Percentiles rank a stretch among this genome's conserved stretches.
Evolutionary conservation across 2,329 filamentous ascomycete species (phyloP).

Genomic region (Cephalotrichum gorgonifer): DNA sequence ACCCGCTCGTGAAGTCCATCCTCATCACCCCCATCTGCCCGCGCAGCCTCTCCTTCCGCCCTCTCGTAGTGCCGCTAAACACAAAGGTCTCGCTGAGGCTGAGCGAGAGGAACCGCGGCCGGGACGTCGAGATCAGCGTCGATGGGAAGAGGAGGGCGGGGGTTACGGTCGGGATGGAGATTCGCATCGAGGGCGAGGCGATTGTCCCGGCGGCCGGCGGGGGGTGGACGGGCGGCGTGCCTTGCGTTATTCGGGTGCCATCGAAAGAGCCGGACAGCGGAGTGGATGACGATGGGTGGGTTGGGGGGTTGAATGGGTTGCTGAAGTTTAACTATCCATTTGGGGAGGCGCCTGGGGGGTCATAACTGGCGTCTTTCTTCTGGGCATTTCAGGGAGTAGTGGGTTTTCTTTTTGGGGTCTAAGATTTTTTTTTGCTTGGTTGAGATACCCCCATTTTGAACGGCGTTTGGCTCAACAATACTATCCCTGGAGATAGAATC

Average conservation of each 20-base stretch:
- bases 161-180: constrained; percentile 68
- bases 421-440: too few relatives aligned
- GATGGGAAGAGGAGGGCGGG: constrained; percentile 62
- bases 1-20: constrained; percentile 80
- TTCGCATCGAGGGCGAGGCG: constrained; percentile 78
- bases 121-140: constrained; percentile 69
- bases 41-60: constrained; percentile 82
- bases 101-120: constrained; percentile 67
- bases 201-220: constrained; percentile 39
- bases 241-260: constrained; percentile 68
- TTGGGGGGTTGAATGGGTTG: constrained; percentile 83
- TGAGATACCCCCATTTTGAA: neutral
- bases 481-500: neutral
- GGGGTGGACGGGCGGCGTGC: constrained; percentile 69
- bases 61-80: constrained; percentile 77
- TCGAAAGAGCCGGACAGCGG: constrained; percentile 25
- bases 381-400: neutral
- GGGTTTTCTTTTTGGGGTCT: too few relatives aligned
- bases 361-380: too few relatives aligned
- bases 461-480: neutral
- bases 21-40: constrained; percentile 92
- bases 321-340: constrained; percentile 98
- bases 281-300: constrained; percentile 84
- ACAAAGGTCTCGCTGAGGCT: constrained; percentile 74
- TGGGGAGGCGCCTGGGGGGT: constrained; percentile 33